Conservation (phyloP, 345 rosid species). For the Murraya paniculata region DNA sequence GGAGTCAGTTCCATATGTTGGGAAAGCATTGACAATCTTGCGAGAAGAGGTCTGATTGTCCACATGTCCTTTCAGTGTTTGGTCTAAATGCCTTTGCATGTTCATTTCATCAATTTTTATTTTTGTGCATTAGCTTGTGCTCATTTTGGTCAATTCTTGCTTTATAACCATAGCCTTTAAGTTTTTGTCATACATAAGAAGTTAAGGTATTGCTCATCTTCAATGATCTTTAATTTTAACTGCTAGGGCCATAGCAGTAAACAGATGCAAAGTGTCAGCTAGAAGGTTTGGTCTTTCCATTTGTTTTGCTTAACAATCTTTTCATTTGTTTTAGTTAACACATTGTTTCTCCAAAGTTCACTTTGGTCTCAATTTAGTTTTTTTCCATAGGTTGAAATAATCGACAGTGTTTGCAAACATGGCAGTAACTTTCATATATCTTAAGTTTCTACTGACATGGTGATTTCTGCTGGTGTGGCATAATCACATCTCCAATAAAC, state of each 20-base stretch:
- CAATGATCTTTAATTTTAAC: neutral
- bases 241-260: neutral
- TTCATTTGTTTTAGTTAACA: neutral
- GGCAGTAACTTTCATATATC: neutral
- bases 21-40: conserved; percentile 84
- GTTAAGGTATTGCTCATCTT: neutral
- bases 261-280: neutral
- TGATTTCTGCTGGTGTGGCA: neutral
- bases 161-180: neutral
- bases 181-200: neutral
- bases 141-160: neutral
- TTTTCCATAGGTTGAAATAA: neutral
- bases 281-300: neutral
- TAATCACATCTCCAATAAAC: neutral
- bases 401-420: neutral
- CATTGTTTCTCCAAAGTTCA: neutral
- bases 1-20: conserved; percentile 92
- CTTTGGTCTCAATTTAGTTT: neutral
- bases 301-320: neutral
- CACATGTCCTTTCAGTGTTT: neutral
- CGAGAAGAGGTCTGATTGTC: conserved; percentile 63
- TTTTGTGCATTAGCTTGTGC: neutral
- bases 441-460: neutral
- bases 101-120: neutral
- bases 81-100: conserved; percentile 10